Base-by-base conservation (phyloP, 2,329 filamentous ascomycete genomes). In the Ilyonectria robusta region DNA sequence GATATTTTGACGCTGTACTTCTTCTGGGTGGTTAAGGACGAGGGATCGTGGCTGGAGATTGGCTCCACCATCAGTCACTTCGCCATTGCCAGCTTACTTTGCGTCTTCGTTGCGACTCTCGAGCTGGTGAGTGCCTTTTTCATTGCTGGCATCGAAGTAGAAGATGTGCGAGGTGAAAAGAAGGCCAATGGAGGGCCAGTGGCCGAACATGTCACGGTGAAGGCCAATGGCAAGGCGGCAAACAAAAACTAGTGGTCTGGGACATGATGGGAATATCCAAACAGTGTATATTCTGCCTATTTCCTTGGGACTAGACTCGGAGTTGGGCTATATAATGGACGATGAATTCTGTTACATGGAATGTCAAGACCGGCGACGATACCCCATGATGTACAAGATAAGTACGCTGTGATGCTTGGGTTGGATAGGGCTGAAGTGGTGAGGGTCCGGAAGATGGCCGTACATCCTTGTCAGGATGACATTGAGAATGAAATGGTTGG, bases 41-140 rank as follows among this genome's bases (percentile, higher is more conserved):
- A 99, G 79, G 96, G 96, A 0, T 96, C 93, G 23, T 99, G 96
- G 96, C 83, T 99, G 66, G 96, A 99, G 78, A 99, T 99, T 78
- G 96, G 96, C 35, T 97, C 94, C 31, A 98, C 94, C 4, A 99
- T 99, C 72, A 97, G 90, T 76, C 95, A 98, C 79, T 99, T 98
- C 81, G 90, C 91, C 68, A 98, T 99, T 82, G 95, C 94, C 19
- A 98, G 94, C 80, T 80, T 94, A 73, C 78, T 98, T 50, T 96
- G 94, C 73, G 91, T 97, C 9, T 99, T 99, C 82, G 94, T 99
- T 48, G 94, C 94, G 0, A 90, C 88, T 15, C 83, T 99, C 51
- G 96, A 99, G 82, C 91, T 92, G 17, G 88, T 97, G 4, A 97
- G 94, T 77, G 93, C 93, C 75, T 81, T 93, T 54, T 93, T 98